A percentile compares a stretch with the other conserved stretches of the same genome.
phyloP scores from a whole-genome alignment of 257 asterid genomes.

The Solanum sejunctum region DNA sequence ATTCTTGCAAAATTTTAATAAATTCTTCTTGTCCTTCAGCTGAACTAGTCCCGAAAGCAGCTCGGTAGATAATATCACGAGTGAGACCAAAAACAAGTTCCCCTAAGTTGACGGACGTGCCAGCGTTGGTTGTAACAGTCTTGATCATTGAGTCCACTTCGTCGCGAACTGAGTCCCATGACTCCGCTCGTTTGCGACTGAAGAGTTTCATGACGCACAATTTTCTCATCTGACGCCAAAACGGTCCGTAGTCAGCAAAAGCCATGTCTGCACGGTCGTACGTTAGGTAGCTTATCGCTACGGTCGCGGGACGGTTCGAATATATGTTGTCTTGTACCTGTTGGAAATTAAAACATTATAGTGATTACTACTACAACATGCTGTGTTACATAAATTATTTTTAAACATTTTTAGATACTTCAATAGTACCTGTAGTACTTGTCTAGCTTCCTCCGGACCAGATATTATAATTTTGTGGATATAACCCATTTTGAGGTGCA shows the following conservation, averaged over 20 bases:
- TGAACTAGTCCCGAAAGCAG: constrained; percentile 77
- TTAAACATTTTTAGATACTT: background rate
- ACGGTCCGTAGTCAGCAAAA: constrained; percentile 85
- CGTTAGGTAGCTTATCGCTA: constrained; percentile 61
- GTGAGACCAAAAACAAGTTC: constrained; percentile 75
- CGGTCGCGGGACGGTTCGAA: constrained; percentile 79
- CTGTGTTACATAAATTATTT: background rate
- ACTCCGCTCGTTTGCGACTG: constrained; percentile 80
- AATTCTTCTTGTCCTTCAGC: constrained; percentile 56
- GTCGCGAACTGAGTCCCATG: constrained; percentile 88
- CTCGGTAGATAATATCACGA: constrained; percentile 54
- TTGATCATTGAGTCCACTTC: constrained; percentile 54
- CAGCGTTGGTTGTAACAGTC: constrained; percentile 17
- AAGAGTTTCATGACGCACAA: constrained; percentile 81
- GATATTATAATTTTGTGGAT: constrained; percentile 65
- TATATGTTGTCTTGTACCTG: constrained; percentile 76
- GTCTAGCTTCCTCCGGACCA: constrained; percentile 63
- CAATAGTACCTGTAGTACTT: constrained; percentile 20
- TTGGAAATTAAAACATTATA: background rate
- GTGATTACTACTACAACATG: background rate
- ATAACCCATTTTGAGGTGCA: constrained; percentile 57
- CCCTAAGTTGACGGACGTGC: constrained; percentile 49
- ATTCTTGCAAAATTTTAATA: constrained; percentile 59
- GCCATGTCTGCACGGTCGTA: constrained; percentile 95
- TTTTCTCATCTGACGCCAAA: constrained; percentile 95